Conservation (phyloP, 257 asterid species). For the Misopates orontium region DNA sequence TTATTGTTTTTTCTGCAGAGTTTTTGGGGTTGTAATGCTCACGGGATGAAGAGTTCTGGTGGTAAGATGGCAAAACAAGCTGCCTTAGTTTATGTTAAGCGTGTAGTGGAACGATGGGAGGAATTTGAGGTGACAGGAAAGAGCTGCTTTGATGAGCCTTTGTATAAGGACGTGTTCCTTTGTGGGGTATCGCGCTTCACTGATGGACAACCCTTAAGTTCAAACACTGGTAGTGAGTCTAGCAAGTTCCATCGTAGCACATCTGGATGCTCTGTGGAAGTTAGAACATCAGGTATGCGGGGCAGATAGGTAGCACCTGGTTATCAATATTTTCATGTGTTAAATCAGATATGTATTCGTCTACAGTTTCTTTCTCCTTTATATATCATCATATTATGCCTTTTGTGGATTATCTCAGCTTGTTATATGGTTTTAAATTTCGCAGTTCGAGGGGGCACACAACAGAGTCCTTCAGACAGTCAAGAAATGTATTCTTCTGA, state of each 20-base stretch:
- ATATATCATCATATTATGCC: no score
- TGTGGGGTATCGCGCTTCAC: slow-evolving; percentile 57
- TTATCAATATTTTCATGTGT: slow-evolving; percentile 18
- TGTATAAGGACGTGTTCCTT: slow-evolving; percentile 63
- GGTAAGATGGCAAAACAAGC: slow-evolving; percentile 88
- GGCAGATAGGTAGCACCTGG: slow-evolving; percentile 16
- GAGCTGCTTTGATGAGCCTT: slow-evolving; percentile 79
- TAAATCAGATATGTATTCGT: slow-evolving; percentile 16
- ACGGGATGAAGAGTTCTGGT: slow-evolving; percentile 80
- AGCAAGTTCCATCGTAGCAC: slow-evolving; percentile 47
- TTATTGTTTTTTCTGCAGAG: slow-evolving; percentile 45
- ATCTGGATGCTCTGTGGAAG: slow-evolving; percentile 56
- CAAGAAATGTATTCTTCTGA: slow-evolving; percentile 58
- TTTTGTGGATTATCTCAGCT: slow-evolving; percentile 11
- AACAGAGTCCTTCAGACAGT: slow-evolving; percentile 59
- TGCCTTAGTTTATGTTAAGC: slow-evolving; percentile 77
- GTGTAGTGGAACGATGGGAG: slow-evolving; percentile 62
- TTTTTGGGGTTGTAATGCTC: slow-evolving; percentile 75
- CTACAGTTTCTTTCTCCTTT: no score
- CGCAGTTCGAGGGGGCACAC: slow-evolving; percentile 65
- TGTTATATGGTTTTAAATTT: slow-evolving; percentile 30
- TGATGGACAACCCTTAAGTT: slow-evolving; percentile 49
- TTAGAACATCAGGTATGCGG: slow-evolving; percentile 66
- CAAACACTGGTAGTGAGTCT: slow-evolving; percentile 52
- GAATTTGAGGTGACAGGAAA: slow-evolving; percentile 69